Conservation (phyloP, 768 basidiomycete species). For the Coprinopsis sp. region DNA sequence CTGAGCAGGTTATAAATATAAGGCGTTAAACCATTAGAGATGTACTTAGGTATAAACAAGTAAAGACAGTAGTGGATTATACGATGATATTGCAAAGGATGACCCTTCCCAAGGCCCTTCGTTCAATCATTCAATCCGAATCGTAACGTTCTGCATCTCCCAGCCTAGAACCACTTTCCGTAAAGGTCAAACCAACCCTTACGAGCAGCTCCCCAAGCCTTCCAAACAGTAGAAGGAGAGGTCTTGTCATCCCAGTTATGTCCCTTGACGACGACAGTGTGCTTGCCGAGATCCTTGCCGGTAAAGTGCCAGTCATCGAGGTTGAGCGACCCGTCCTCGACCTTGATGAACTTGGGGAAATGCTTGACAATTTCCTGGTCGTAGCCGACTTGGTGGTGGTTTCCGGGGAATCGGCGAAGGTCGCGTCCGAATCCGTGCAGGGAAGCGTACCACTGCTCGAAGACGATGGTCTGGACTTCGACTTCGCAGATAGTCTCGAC, state of each 20-base stretch:
- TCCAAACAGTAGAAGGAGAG: too few species aligned
- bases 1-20: too few species aligned
- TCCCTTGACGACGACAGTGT: conserved; percentile 32
- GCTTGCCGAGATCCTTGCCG: conserved; percentile 26
- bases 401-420: conserved; percentile 24
- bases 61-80: too few species aligned
- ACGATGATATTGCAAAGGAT: too few species aligned
- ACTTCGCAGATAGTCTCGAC: conserved; percentile 31
- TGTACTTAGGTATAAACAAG: too few species aligned
- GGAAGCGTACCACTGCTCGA: conserved; percentile 29
- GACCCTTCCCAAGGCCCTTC: too few species aligned
- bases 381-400: conserved; percentile 29
- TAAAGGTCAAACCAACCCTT: too few species aligned
- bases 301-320: conserved; percentile 28
- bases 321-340: conserved; percentile 25
- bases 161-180: too few species aligned
- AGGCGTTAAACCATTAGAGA: too few species aligned
- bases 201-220: too few species aligned
- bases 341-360: conserved; percentile 24
- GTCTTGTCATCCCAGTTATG: conserved; percentile 35
- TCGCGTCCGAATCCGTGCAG: conserved; percentile 27
- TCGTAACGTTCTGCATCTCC: too few species aligned
- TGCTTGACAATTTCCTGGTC: conserved; percentile 27
- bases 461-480: conserved; percentile 32
- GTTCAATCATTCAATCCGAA: too few species aligned